A percentile compares a stretch with the other conserved stretches of the same genome.
These are phyloP conservation scores for Termitomyces sp. DNA, from an alignment of 768 basidiomycete species.

Conservation along the genomic window DNA sequence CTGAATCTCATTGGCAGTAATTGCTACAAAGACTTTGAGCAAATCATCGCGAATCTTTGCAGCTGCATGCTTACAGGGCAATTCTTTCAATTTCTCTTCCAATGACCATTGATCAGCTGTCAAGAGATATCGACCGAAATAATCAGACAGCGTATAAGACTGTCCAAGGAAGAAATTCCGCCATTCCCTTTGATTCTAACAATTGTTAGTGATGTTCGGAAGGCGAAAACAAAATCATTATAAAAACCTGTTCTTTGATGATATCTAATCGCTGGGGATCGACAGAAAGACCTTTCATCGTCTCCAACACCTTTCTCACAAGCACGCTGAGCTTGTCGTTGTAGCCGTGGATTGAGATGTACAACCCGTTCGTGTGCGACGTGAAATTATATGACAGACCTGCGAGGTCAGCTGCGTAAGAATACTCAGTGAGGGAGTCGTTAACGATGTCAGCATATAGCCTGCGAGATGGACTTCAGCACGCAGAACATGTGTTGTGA, in stretches of 20 bases:
- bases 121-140: slow-evolving; percentile 70
- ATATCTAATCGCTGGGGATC: slow-evolving; percentile 73
- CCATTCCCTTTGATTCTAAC: slow-evolving; percentile 72
- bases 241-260: slow-evolving; percentile 76
- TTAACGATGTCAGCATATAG: slow-evolving; percentile 83
- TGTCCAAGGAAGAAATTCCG: slow-evolving; percentile 87
- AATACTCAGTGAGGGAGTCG: slow-evolving; percentile 86
- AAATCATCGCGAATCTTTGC: background rate
- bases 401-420: slow-evolving; percentile 91
- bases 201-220: slow-evolving; percentile 4
- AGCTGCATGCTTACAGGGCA: slow-evolving; percentile 59
- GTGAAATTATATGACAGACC: slow-evolving; percentile 76
- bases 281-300: slow-evolving; percentile 61
- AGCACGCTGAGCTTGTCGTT: slow-evolving; percentile 88
- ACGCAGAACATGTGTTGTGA: background rate
- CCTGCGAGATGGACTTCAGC: slow-evolving; percentile 33
- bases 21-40: slow-evolving; percentile 39
- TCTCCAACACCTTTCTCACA: slow-evolving; percentile 67
- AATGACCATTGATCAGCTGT: slow-evolving; percentile 73
- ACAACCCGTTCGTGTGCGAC: slow-evolving; percentile 63
- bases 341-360: slow-evolving; percentile 75
- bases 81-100: slow-evolving; percentile 70
- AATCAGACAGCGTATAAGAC: slow-evolving; percentile 77
- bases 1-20: slow-evolving; percentile 72
- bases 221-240: background rate